Percentiles rank a stretch among this genome's conserved stretches.
Evolutionary conservation across 768 basidiomycete species (phyloP).

Genomic region (Sarcodon aspratus): DNA sequence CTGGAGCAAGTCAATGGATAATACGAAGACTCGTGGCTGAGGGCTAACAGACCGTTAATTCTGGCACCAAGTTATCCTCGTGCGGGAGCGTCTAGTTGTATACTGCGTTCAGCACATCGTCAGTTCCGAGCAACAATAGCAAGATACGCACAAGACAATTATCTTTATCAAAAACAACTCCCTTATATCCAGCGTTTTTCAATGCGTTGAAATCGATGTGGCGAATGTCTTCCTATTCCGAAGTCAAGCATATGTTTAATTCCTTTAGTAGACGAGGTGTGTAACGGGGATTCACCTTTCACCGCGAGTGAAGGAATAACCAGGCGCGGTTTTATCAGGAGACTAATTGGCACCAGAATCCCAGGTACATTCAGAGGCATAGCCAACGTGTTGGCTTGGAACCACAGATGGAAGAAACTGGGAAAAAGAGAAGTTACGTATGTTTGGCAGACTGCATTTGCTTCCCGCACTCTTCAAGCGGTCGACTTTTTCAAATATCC

Average conservation of each 20-base stretch:
- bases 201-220: conserved; percentile 69
- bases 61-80: conserved; percentile 64
- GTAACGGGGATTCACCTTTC: conserved; percentile 38
- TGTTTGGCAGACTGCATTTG: too few species aligned
- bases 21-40: too few species aligned
- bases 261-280: neutral
- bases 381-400: too few species aligned
- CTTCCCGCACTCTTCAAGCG: too few species aligned
- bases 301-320: conserved; percentile 55
- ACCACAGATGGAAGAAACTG: too few species aligned
- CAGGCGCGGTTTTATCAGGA: conserved; percentile 54
- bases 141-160: conserved; percentile 71
- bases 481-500: too few species aligned
- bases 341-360: conserved; percentile 57
- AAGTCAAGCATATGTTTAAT: conserved; percentile 3
- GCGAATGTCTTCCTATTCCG: conserved; percentile 67
- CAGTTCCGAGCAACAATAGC: neutral
- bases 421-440: too few species aligned
- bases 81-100: conserved; percentile 67
- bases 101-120: neutral
- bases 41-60: conserved; percentile 44
- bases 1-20: conserved; percentile 19
- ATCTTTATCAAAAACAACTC: conserved; percentile 96
- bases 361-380: conserved; percentile 76
- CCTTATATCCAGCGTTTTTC: conserved; percentile 66